Evolutionary conservation across 345 rosid genomes (phyloP).

Genomic region (Melastoma malabathricum): DNA sequence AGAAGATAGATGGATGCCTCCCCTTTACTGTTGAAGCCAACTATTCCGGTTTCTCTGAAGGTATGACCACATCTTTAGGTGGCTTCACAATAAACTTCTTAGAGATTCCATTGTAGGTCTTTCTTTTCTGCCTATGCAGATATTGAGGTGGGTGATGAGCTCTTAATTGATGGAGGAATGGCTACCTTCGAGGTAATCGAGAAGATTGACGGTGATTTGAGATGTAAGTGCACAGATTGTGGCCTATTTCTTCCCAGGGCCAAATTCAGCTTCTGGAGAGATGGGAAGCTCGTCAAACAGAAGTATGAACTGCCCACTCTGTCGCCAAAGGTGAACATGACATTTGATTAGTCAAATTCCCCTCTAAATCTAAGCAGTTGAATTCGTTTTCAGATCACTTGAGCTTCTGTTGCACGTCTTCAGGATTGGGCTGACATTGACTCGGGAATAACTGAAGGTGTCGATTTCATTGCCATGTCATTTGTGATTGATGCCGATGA

Average conservation of each 20-base stretch:
- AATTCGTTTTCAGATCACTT: too few relatives aligned
- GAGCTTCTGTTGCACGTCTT: not conserved
- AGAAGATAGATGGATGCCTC: constrained; percentile 33
- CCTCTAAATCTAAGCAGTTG: too few relatives aligned
- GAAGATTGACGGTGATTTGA: constrained; percentile 39
- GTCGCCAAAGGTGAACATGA: constrained; percentile 34
- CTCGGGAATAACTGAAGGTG: constrained; percentile 47
- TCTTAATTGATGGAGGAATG: constrained; percentile 70
- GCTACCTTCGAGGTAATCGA: constrained; percentile 56
- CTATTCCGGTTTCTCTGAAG: constrained; percentile 54
- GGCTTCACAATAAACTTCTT: too few relatives aligned
- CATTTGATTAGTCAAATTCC: not conserved
- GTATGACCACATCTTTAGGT: constrained; percentile 9
- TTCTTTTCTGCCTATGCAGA: constrained; percentile 15
- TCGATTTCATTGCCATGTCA: constrained; percentile 53
- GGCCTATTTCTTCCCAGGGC: constrained; percentile 62
- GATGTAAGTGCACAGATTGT: constrained; percentile 50
- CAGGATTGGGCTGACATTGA: constrained; percentile 68
- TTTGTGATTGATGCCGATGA: constrained; percentile 48
- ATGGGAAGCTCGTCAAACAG: constrained; percentile 39
- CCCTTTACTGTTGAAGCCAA: constrained; percentile 54
- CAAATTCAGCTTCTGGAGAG: constrained; percentile 60
- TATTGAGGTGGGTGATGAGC: constrained; percentile 54
- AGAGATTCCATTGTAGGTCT: not conserved
- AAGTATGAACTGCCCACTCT: constrained; percentile 36